Base-by-base conservation (phyloP, 768 basidiomycete species). In the Clitopilus passeckerianus region DNA sequence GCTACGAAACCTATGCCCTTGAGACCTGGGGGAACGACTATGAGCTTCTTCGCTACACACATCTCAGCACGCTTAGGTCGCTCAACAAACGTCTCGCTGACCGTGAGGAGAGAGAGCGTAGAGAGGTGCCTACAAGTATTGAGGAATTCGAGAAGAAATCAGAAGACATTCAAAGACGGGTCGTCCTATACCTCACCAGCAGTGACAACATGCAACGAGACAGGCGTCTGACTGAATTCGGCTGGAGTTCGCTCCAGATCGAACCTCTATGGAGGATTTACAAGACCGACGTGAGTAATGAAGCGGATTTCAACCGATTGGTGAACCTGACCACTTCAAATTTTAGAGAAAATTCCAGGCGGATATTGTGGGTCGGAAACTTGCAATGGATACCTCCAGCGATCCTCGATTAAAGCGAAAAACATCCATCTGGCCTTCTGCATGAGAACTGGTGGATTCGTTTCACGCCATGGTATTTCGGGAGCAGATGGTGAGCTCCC, bases 171-270 rank as follows among this genome's bases (percentile, higher is more conserved):
- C 76, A 82, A 69, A 65, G 80, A n/a, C 77, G 84, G 1, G 72
- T 78, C 8, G 84, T 83, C 20, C 71, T 72, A 53, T 85, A 83
- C 64, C 69, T 87, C 30, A 59, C 65, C 6, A 6, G 53, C 34
- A 62, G 63, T 0, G 68, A 75, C 52, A 54, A 53, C 8, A 35
- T 52, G 6, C 72, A 69, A 34, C 73, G 77, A 61, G 85, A 86
- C 57, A 77, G 61, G 64, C 79, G 82, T 75, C 64, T 79, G 66
- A 64, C 61, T 27, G 75, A 83, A 56, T 86, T 73, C 65, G 70
- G 72, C 0, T 87, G 86, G 86, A 75, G 77, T 0, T 83, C 72
- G 71, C 73, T 77, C 41, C 78, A 80, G 57, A 79, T 80, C 18
- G 63, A 72, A 14, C 76, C 81, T 1, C 71, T 87, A 44, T 50